These are phyloP conservation scores for Nitzschia sp. DNA, from an alignment of 108 stramenopile genomes.

Conservation along the genomic window DNA sequence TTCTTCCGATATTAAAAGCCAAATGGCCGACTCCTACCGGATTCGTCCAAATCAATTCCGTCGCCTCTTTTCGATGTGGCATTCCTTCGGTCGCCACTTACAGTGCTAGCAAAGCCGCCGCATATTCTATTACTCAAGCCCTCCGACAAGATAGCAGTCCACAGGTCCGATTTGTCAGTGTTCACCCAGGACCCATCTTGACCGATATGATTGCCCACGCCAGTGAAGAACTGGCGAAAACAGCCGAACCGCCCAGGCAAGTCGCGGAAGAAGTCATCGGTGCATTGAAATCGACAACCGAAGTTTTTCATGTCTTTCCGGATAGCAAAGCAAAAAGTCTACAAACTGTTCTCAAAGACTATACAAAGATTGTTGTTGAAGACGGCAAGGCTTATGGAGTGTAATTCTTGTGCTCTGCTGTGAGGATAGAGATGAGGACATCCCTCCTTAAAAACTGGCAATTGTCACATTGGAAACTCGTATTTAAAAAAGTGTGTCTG, in stretches of 20 bases:
- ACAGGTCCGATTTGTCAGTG: conserved; percentile 18
- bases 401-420: no score
- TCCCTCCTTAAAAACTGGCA: no score
- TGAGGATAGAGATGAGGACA: no score
- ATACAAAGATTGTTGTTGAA: conserved; percentile 12
- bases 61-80: conserved; percentile 19
- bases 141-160: conserved; percentile 5
- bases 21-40: conserved; percentile 18
- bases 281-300: neutral
- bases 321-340: conserved; percentile 6
- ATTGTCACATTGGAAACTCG: no score
- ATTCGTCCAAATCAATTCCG: conserved; percentile 37
- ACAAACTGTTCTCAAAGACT: conserved; percentile 4
- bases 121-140: conserved; percentile 27
- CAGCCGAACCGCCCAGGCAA: neutral
- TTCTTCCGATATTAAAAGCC: conserved; percentile 20
- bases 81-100: conserved; percentile 14
- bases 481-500: no score
- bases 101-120: conserved; percentile 35
- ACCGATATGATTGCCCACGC: conserved; percentile 30
- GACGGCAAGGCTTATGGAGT: conserved; percentile 12
- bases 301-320: neutral
- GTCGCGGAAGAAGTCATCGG: conserved; percentile 12
- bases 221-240: neutral
- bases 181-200: conserved; percentile 33